Conservation (phyloP, 2,329 filamentous ascomycete genomes). For the Stachybotrys chlorohalonatus region DNA sequence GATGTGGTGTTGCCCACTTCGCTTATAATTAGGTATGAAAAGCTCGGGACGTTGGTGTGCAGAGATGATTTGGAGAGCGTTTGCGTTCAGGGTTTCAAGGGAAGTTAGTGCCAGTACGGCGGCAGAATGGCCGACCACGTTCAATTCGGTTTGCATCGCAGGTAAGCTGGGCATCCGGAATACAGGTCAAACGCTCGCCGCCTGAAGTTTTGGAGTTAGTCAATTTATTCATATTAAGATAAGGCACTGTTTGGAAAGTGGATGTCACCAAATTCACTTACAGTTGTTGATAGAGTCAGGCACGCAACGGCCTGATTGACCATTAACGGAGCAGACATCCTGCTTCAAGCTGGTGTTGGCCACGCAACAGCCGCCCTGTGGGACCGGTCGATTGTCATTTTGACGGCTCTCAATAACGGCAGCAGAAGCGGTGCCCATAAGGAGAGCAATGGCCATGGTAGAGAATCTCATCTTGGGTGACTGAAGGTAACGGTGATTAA, state of each 20-base stretch:
- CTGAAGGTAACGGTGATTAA: too few species aligned
- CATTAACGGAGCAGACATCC: background rate
- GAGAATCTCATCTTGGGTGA: background rate
- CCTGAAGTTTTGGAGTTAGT: background rate
- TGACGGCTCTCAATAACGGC: background rate
- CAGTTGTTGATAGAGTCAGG: conserved; percentile 1
- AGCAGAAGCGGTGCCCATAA: background rate
- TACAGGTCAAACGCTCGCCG: background rate
- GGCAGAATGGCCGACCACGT: background rate
- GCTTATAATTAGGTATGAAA: too few species aligned
- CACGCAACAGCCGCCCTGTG: background rate
- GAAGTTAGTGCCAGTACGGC: background rate
- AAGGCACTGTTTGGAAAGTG: too few species aligned
- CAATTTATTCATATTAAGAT: background rate
- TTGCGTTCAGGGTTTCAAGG: background rate
- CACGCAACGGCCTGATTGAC: background rate
- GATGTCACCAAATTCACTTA: background rate
- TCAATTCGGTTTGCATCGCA: background rate
- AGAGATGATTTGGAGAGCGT: too few species aligned
- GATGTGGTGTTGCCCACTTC: too few species aligned
- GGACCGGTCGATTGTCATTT: background rate
- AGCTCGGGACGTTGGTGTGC: too few species aligned
- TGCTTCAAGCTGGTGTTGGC: conserved; percentile 1
- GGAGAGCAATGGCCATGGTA: background rate
- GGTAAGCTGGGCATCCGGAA: background rate